phyloP scores from a whole-genome alignment of 1,139 yeast species.

The Saccharomyces hybrid region DNA sequence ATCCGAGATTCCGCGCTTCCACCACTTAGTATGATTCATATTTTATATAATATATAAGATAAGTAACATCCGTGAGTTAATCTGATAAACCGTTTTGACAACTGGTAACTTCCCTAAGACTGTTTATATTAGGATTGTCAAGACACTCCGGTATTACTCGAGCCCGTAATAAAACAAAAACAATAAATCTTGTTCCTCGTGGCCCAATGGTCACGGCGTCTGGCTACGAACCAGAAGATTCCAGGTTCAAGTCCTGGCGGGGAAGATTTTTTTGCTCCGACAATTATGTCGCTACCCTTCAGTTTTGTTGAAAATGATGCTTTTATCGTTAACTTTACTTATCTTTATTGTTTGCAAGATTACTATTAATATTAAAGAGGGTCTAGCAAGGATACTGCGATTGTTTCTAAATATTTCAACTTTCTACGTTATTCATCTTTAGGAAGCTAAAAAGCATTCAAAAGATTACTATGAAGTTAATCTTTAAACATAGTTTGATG shows the following conservation, averaged over 20 bases:
- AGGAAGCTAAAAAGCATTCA: neutral
- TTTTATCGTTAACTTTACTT: no score
- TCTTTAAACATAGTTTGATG: neutral
- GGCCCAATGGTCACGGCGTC: conserved; percentile 94
- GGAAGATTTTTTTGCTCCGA: conserved; percentile 45
- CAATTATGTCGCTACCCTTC: neutral
- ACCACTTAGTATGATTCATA: neutral
- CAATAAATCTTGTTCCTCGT: conserved; percentile 49
- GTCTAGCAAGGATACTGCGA: neutral
- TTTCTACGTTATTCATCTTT: neutral
- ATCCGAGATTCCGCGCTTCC: neutral
- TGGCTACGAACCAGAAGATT: conserved; percentile 92
- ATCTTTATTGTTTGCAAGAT: neutral
- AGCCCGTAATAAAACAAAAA: neutral
- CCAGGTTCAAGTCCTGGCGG: conserved; percentile 97
- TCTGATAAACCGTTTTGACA: neutral
- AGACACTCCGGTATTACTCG: no score
- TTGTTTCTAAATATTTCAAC: no score
- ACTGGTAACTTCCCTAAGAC: no score
- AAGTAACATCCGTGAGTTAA: neutral
- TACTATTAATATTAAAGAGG: neutral
- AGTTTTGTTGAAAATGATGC: neutral
- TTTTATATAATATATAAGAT: no score
- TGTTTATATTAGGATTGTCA: no score
- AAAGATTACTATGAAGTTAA: neutral